Conservation (phyloP, 225 moss, liverwort and hornwort genomes). For the Climacium dendroides region DNA sequence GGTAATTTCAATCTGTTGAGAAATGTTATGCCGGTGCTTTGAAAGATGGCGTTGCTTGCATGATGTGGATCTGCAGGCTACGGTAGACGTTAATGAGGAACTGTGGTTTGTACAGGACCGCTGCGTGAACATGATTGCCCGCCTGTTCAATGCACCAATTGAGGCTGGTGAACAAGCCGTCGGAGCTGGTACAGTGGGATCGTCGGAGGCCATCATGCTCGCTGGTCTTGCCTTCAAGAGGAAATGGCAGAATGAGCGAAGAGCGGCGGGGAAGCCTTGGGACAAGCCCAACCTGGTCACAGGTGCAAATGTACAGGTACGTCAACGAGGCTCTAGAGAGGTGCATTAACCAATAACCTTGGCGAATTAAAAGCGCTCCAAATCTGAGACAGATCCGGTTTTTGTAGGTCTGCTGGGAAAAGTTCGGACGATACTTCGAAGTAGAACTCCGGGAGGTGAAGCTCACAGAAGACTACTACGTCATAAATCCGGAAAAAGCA, state of each 20-base stretch:
- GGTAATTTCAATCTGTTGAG: background rate
- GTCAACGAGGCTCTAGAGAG: background rate
- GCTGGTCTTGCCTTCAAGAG: conserved; percentile 53
- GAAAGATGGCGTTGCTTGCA: background rate
- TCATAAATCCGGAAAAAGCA: conserved; percentile 25
- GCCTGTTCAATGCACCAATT: conserved; percentile 23
- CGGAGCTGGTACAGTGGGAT: conserved; percentile 23
- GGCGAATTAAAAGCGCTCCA: background rate
- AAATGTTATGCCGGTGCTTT: background rate
- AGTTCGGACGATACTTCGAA: conserved; percentile 52
- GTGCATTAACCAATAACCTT: background rate
- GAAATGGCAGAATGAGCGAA: conserved; percentile 44
- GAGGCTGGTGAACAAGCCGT: conserved; percentile 12
- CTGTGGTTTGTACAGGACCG: conserved; percentile 8
- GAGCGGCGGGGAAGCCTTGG: conserved; percentile 26
- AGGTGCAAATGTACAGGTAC: conserved; percentile 50
- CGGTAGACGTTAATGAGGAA: background rate
- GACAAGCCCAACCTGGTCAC: conserved; percentile 54
- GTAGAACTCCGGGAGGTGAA: conserved; percentile 44
- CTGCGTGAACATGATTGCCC: conserved; percentile 40
- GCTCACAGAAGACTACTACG: conserved; percentile 23
- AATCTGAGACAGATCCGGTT: background rate
- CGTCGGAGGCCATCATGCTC: conserved; percentile 49
- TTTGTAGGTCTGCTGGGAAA: conserved; percentile 46
- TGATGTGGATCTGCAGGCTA: background rate